Base-by-base conservation (phyloP, 805 yeast genomes). In the Tetrapisispora phaffii region DNA sequence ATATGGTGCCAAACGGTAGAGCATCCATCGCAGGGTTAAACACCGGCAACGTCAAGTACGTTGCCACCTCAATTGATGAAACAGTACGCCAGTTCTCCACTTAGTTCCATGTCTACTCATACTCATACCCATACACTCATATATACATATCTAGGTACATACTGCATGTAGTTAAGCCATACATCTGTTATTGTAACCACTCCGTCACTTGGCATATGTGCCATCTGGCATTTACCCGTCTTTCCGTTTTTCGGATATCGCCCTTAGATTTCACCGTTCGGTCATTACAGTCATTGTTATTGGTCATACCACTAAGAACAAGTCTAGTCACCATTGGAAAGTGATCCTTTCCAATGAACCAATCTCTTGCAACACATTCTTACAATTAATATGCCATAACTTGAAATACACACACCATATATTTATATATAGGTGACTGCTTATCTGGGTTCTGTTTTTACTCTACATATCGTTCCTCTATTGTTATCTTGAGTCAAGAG, bases 11-110 rank as follows among this genome's bases (percentile, higher is more conserved):
- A 38, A 77, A 84, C 45, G 97, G 97, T 41, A 79, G 97, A 63
- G 90, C 94, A 41, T 84, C 95, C 36, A 85, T 90, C 64, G 96
- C 97, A 12, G 97, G 97, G 20, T 74, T 90, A 63, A 90, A 86
- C 68, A 80, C 79, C 45, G 68, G 74, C 44, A 89, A 90, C 59
- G 82, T 88, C 45, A 77, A 76, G 45, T 71, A 77, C 58, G 93
- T 89, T 42, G 96, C 96, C 41, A 67, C 74, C 48, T 80, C 93
- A 28, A 77, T 89, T 56, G 89, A 86, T 63, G 85, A 80, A 60
- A 95, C 83, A 47, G 87, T 83, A 16, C 67, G 69, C 20, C 20
- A 34, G 3, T 34, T 24, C 21, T 13, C 41, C 17, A 23, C 21
- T 8, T 23, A 13, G 23, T 7, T 5, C 24, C 10, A 16, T 19